A percentile compares a stretch with the other conserved stretches of the same genome.
phyloP scores from a whole-genome alignment of 192 early-diverging fungal species.

The Mortierella hygrophila region DNA sequence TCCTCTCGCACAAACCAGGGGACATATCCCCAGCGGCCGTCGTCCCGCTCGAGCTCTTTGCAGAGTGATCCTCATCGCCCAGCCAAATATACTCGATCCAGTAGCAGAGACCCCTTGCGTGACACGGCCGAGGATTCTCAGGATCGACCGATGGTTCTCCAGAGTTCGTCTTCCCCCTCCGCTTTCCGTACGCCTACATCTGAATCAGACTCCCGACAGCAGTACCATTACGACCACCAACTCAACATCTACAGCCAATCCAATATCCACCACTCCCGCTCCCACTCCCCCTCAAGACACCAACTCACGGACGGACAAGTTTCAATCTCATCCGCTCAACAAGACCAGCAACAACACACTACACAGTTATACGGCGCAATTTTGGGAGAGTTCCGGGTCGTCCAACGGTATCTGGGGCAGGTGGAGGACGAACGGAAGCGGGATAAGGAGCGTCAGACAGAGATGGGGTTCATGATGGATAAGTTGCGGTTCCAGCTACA shows the following conservation, averaged over 20 bases:
- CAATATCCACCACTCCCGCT: neutral
- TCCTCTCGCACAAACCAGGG: neutral
- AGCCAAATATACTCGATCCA: neutral
- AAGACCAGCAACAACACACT: neutral
- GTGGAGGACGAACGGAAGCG: constrained; percentile 34
- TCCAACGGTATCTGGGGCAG: constrained; percentile 20
- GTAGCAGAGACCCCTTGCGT: neutral
- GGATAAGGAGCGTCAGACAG: constrained; percentile 30
- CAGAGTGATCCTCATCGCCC: neutral
- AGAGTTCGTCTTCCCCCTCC: neutral
- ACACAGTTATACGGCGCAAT: constrained; percentile 25
- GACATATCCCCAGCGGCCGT: neutral
- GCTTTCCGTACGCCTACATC: too few species aligned
- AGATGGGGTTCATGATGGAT: constrained; percentile 26
- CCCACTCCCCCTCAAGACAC: neutral
- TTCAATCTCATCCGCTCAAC: neutral
- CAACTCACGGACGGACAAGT: neutral
- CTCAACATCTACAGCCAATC: neutral
- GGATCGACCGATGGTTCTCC: neutral
- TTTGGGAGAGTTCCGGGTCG: constrained; percentile 28
- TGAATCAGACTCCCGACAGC: neutral
- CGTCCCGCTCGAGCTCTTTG: neutral
- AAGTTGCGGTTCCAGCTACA: constrained; percentile 26
- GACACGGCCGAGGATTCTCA: neutral
- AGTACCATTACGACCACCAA: neutral